Base-by-base conservation (phyloP, 495 filamentous ascomycete species). In the Wilcoxina mikolae region DNA sequence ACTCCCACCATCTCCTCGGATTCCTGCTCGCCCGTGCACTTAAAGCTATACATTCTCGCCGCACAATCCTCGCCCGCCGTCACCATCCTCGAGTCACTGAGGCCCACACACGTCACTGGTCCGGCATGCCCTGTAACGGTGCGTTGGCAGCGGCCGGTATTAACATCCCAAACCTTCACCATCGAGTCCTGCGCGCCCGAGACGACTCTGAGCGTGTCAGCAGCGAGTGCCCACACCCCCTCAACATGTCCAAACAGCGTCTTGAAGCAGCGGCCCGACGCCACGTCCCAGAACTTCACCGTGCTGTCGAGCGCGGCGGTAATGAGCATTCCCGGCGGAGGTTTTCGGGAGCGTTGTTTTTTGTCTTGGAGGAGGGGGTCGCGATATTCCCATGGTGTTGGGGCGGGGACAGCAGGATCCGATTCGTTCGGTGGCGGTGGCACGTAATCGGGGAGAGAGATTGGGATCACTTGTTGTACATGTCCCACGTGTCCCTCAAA, bases 171-270 rank as follows among this genome's bases (percentile, higher is more conserved):
- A 33, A 93, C 82, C 67, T 95, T 95, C 67, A 94, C 84, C 80
- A 89, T 95, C 33, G 84, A 79, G 69, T 99, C 91, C 68, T 95
- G 82, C 29, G 85, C 83, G 10, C 89, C 91, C 51, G 82, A 84
- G 29, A 95, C 86, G 26, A 94, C 78, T 15, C 91, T 79, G 29
- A 99, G 72, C 0, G 84, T 87, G 66, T 99, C 93, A 1, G 85
- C 93, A 1, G 85, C 89, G 3, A 99, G 75, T 9, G 85, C 83
- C 91, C 91, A 99, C 22, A 99, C 81, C 23, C 91, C 91, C 67
- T 96, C 91, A 22, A 99, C 72, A 59, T 99, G 91, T 0, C 91
- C 91, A 56, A 96, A 99, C 70, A 94, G 90, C 3, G 87, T 95
- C 50, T 85, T 85, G 9, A 94, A 71, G 62, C 86, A 94, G 58